These are phyloP conservation scores for Exophiala aquamarina DNA, from an alignment of 2,329 filamentous ascomycete genomes.

Conservation along the genomic window DNA sequence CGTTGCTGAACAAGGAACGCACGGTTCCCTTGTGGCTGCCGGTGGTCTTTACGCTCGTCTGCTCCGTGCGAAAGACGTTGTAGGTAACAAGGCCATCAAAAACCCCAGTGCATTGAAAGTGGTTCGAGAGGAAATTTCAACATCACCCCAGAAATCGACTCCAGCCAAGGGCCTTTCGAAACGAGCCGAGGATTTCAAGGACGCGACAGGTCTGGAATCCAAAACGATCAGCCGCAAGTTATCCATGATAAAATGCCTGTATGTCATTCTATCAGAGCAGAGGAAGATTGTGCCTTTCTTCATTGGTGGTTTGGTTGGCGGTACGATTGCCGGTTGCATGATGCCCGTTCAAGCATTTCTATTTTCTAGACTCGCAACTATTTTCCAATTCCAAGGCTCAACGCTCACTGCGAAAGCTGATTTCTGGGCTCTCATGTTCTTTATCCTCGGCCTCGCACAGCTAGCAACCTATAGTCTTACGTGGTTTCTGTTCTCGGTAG, in stretches of 20 bases:
- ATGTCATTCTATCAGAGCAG: slow-evolving; percentile 33
- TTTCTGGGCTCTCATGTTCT: slow-evolving; percentile 78
- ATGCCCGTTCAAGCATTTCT: slow-evolving; percentile 70
- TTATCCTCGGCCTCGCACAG: slow-evolving; percentile 69
- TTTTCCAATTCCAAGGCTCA: slow-evolving; percentile 59
- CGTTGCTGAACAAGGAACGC: slow-evolving; percentile 83
- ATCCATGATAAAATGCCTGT: slow-evolving; percentile 34
- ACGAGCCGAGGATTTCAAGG: no score
- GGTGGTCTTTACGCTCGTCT: slow-evolving; percentile 73
- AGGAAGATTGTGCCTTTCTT: slow-evolving; percentile 29
- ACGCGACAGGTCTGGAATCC: no score
- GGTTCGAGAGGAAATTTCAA: no score
- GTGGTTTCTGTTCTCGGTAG: slow-evolving; percentile 63
- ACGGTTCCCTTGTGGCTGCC: slow-evolving; percentile 68
- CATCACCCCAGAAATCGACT: not conserved
- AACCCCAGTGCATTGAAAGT: no score
- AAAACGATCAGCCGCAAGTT: no score
- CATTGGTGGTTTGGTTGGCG: slow-evolving; percentile 45
- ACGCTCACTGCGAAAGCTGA: slow-evolving; percentile 59
- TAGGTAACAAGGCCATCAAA: no score
- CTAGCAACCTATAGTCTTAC: slow-evolving; percentile 63
- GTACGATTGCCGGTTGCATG: slow-evolving; percentile 68
- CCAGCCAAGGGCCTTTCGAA: slow-evolving; percentile 2
- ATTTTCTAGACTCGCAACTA: slow-evolving; percentile 75
- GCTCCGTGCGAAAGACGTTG: slow-evolving; percentile 69